Percentiles rank a stretch among this genome's conserved stretches.
These are phyloP conservation scores for Didymella arachidicola DNA, from an alignment of 2,329 filamentous ascomycete species.

Conservation along the genomic window DNA sequence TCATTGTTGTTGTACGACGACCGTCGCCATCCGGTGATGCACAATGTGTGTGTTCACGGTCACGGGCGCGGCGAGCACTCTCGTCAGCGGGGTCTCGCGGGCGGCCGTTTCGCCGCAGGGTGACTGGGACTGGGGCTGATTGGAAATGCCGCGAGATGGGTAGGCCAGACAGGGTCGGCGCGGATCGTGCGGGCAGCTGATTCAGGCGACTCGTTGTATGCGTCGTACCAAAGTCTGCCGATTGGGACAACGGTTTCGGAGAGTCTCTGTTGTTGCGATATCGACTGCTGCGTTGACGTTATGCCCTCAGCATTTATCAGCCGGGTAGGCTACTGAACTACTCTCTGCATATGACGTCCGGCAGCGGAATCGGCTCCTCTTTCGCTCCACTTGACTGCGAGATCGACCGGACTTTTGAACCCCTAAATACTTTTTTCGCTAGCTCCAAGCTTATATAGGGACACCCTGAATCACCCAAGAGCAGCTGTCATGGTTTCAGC, in stretches of 20 bases:
- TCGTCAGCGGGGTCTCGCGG: conserved; percentile 42
- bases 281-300: conserved; percentile 16
- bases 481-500: conserved; percentile 17
- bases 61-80: conserved; percentile 25
- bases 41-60: conserved; percentile 11
- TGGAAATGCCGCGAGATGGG: conserved; percentile 24
- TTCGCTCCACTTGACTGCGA: conserved; percentile 6
- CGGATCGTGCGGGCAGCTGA: conserved; percentile 8
- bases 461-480: conserved; percentile 17
- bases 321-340: conserved; percentile 17
- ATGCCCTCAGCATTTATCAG: conserved; percentile 10
- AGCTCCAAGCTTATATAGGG: conserved; percentile 1
- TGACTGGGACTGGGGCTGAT: conserved; percentile 18
- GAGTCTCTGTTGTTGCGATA: conserved; percentile 26
- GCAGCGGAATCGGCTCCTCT: conserved; percentile 30
- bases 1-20: conserved; percentile 31
- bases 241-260: conserved; percentile 11
- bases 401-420: conserved; percentile 15
- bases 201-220: conserved; percentile 19
- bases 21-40: conserved; percentile 38
- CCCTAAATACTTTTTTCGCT: conserved; percentile 16
- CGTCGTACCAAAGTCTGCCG: conserved; percentile 21
- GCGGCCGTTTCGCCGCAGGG: conserved; percentile 32
- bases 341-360: conserved; percentile 28
- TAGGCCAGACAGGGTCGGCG: conserved; percentile 16